Evolutionary conservation across 768 basidiomycete genomes (phyloP), one percentile per base, ranked within the genome.

Genomic region (Boletus tylopilopsis): DNA sequence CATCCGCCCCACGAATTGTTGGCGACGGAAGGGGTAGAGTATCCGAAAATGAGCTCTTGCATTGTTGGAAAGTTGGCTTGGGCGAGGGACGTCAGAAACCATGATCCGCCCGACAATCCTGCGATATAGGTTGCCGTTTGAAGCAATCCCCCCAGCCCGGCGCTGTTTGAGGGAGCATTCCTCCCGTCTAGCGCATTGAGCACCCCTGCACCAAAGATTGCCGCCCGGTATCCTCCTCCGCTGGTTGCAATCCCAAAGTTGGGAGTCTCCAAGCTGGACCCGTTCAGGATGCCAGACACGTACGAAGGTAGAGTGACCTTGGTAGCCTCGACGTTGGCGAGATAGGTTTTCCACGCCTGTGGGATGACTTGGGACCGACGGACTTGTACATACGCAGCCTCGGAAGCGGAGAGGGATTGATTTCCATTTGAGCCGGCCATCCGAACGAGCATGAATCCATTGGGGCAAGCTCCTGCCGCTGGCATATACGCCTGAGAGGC

Each of bases 181-280:
- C 78, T 64, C 33, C 68, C 77, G 56, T 84, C 79, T 35, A 80
- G 54, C 1, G 74, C 70, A n/a, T 69, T 70, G 41, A 77, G 55
- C 18, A 80, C 70, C 1, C 79, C 82, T 4, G 76, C 81, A 35
- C 74, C 76, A 43, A 75, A 77, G 7, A 79, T 68, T 5, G 79
- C 77, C 0, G 82, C 83, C 13, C 82, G 66, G 42, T 78, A 75
- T 0, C 80, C 76, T 8, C 83, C 83, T 13, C 83, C 83, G 23
- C 76, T 78, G 21, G 73, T 62, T 0, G 81, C 80, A 44, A 82
- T 76, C 0, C 72, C 78, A 6, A 80, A 57, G 18, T 56, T 71
- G 4, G 76, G 76, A 0, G 62, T 51, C 15, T 63, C 42, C 1
- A 50, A 23, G 23, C 52, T 56, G 9, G 52, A 43, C 2, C 55